Conservation (phyloP, 139 green algal genomes). For the Klebsormidium nitens region DNA sequence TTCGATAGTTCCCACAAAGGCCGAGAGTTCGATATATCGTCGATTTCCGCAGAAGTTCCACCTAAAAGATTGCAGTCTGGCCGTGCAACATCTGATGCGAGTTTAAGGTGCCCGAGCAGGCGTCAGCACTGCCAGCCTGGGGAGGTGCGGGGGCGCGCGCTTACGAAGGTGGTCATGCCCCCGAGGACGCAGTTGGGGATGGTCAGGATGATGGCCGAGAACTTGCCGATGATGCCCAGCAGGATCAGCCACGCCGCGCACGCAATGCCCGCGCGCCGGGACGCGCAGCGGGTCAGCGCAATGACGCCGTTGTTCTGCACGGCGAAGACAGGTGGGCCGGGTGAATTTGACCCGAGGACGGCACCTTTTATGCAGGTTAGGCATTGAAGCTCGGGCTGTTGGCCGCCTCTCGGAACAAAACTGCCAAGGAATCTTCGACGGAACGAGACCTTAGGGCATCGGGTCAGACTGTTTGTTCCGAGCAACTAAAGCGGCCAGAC, state of each 20-base stretch:
- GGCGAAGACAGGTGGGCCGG: no score
- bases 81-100: not conserved
- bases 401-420: no score
- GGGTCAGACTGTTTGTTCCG: no score
- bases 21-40: not conserved
- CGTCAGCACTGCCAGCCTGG: not conserved
- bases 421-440: no score
- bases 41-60: not conserved
- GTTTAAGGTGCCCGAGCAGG: not conserved
- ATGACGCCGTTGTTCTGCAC: constrained; percentile 32
- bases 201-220: constrained; percentile 61
- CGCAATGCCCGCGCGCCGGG: constrained; percentile 46
- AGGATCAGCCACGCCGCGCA: constrained; percentile 40
- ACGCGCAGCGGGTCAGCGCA: constrained; percentile 54
- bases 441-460: no score
- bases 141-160: not conserved
- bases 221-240: constrained; percentile 51
- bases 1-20: not conserved
- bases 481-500: no score
- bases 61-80: not conserved
- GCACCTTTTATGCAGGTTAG: no score
- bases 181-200: constrained; percentile 70
- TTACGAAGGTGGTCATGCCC: constrained; percentile 54
- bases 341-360: no score
- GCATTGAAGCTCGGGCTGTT: no score